Conservation (phyloP, 148 eudicot species). For the Rhododendron kiyosumense region DNA sequence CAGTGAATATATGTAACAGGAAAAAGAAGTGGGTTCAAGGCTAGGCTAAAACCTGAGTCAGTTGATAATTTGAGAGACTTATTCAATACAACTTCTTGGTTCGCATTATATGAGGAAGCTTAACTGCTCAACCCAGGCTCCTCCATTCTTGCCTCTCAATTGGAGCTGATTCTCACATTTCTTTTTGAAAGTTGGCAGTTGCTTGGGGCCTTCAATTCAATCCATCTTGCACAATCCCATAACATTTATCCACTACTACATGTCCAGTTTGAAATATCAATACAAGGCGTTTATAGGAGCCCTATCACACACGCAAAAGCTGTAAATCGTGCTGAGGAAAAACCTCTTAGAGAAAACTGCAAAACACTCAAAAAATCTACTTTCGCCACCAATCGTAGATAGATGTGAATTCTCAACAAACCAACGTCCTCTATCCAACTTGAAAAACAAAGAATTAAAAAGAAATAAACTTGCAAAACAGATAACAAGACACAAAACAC, state of each 20-base stretch:
- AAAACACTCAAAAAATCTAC: not conserved
- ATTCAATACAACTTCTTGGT: not conserved
- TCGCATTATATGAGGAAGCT: not conserved
- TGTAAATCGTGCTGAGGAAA: not conserved
- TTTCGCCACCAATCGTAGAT: not conserved
- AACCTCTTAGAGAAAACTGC: not conserved
- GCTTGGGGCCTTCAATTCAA: not conserved
- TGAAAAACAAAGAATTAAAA: not conserved
- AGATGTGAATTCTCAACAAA: not conserved
- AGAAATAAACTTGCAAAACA: not conserved
- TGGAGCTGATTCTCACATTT: not conserved
- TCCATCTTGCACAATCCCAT: not conserved
- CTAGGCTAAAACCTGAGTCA: not conserved
- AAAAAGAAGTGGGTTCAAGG: not conserved
- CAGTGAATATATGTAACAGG: not conserved
- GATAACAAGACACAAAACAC: not conserved
- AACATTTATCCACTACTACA: not conserved
- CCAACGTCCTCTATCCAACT: not conserved
- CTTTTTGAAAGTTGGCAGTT: not conserved
- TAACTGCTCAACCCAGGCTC: not conserved
- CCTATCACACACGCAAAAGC: not conserved
- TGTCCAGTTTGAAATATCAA: not conserved
- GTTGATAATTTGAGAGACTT: not conserved
- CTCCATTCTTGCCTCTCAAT: not conserved
- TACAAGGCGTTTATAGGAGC: not conserved